Percentiles rank a stretch among this genome's conserved stretches.
Conservation (phyloP, 768 basidiomycete species). For the Holtermannia corniformis region DNA sequence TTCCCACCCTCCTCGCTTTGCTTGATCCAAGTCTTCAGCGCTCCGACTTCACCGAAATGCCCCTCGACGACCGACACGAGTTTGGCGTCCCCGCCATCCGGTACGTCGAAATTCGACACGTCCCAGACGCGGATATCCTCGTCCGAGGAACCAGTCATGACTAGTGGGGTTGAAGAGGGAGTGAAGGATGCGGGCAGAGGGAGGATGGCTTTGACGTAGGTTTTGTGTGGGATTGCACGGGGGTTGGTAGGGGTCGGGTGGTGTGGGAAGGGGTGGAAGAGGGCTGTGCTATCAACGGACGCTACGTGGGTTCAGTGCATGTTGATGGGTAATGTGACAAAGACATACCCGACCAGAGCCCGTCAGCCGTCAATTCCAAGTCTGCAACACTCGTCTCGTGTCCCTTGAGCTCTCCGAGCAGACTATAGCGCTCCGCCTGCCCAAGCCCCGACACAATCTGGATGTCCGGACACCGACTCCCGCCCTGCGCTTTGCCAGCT, state of each 20-base stretch:
- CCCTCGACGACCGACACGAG: conserved; percentile 51
- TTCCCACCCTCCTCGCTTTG: conserved; percentile 48
- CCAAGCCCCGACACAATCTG: conserved; percentile 7
- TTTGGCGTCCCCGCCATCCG: neutral
- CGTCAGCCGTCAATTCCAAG: conserved; percentile 54
- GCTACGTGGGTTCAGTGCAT: conserved; percentile 46
- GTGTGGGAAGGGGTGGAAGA: conserved; percentile 46
- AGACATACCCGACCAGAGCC: conserved; percentile 94
- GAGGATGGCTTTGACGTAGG: conserved; percentile 65
- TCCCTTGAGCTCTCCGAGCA: conserved; percentile 48
- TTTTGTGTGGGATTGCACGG: conserved; percentile 47
- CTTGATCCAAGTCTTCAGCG: conserved; percentile 59
- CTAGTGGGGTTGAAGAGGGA: conserved; percentile 53
- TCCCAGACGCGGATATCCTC: conserved; percentile 77
- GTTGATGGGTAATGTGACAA: conserved; percentile 24
- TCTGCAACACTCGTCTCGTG: conserved; percentile 82
- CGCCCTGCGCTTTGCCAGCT: conserved; percentile 46
- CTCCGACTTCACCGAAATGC: conserved; percentile 83
- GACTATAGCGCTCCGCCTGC: neutral
- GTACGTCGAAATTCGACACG: conserved; percentile 54
- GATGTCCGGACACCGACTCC: conserved; percentile 1
- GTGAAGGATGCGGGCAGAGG: conserved; percentile 47
- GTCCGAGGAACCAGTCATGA: conserved; percentile 66
- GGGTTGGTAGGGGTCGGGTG: conserved; percentile 14
- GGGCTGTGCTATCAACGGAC: conserved; percentile 78